A percentile compares a stretch with the other conserved stretches of the same genome.
These are phyloP conservation scores for Umbilicus rupestris DNA, from an alignment of 164 flowering plant species.

Conservation along the genomic window DNA sequence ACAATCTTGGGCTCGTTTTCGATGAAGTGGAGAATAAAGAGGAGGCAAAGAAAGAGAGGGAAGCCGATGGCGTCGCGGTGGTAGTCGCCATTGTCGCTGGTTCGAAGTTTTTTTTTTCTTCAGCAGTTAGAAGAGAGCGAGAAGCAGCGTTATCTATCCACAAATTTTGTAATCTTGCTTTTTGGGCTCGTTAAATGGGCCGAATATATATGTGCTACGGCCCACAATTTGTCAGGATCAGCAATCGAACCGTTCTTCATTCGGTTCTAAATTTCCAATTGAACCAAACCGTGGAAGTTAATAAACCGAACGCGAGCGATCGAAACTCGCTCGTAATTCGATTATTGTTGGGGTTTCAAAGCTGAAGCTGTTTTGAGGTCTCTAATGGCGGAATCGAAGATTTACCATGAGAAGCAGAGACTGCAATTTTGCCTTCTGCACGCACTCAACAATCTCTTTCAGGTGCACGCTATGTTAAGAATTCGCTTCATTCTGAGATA, in stretches of 20 bases:
- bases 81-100: background rate
- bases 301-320: too few species aligned
- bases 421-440: slow-evolving; percentile 85
- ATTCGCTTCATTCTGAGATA: too few species aligned
- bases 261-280: too few species aligned
- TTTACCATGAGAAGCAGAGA: slow-evolving; percentile 88
- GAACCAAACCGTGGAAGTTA: too few species aligned
- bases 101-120: background rate
- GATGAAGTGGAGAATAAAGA: background rate
- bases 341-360: too few species aligned
- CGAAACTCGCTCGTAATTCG: too few species aligned
- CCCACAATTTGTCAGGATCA: too few species aligned
- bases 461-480: slow-evolving; percentile 30
- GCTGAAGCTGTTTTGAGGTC: background rate
- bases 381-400: slow-evolving; percentile 11
- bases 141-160: background rate
- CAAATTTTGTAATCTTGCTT: background rate
- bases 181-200: too few species aligned
- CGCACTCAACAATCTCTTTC: slow-evolving; percentile 89
- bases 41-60: background rate
- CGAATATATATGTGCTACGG: too few species aligned
- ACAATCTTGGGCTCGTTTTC: background rate
- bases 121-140: background rate
- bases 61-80: background rate
- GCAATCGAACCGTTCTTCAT: too few species aligned